Base-by-base conservation (phyloP, 139 green algal genomes). In the Protoeuglena noctilucae region DNA sequence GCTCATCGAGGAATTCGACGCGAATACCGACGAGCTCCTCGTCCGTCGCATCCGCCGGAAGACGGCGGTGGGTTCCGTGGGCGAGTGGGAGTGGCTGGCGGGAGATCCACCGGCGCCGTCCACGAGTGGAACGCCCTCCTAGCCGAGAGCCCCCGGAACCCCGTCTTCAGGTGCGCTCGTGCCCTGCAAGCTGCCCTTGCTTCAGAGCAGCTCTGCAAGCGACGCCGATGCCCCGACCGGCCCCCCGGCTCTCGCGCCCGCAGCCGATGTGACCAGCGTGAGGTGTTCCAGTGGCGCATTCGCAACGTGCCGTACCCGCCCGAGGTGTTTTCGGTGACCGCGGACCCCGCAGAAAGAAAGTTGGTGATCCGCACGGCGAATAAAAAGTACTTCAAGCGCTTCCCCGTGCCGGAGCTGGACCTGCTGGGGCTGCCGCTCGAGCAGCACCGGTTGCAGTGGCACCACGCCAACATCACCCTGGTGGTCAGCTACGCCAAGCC, bases 301-400 rank as follows among this genome's bases (percentile, higher is more conserved):
- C 58, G 68, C n/a, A 75, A 75, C 57, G 51, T 75, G 28, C 59
- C 68, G 2, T 75, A 69, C 48, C 59, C 68, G 3, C 14, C 55
- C 18, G 62, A 68, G 2, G 51, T 51, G 9, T 75, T 60, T 30
- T 29, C 48, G 3, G 59, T 75, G 1, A 60, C 29, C 4, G 16
- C 64, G 3, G 68, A 75, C 48, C 21, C 54, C 3, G 31, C 25
- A 16, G 59, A 63, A 1, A 28, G 56, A 17, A 61, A 66, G 48
- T 50, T 75, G 23, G 59, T 70, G 1, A 60, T 75, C 23, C 40
- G 63, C 24, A 75, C 68, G 23, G 51, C 30, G 31, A 75, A 75
- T 48, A 75, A 75, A 41, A 75, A 75, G 68, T 74, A 71, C 60
- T 75, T 54, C 51, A 75, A 75, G 55, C 28, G 47, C 2, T 60